Evolutionary conservation across 164 flowering plant species (phyloP), one percentile per base, ranked within the genome.

Genomic region (Kalanchoe fedtschenkoi): DNA sequence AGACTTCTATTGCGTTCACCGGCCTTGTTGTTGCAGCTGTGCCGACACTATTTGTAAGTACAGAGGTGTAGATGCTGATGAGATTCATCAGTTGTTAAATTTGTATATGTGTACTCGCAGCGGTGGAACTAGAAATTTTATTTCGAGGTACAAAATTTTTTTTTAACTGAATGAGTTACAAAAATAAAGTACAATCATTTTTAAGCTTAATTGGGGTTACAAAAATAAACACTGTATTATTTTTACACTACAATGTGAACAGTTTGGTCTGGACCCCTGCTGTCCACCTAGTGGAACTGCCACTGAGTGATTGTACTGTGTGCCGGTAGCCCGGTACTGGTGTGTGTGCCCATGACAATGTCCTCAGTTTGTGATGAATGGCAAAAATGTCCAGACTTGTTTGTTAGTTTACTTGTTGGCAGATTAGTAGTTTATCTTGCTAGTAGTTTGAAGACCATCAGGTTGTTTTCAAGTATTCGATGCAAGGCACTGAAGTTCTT

Each of bases 31-130:
- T 58, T 58, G 61, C 61, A 8, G 61, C 61, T 24, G 41, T 58
- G 14, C 61, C 61, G 6, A 58, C 61, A 58, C 28, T 58, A 19
- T 58, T 33, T 34, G 61, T 58, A 58, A 58, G 61, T 58, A n/a
- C 16, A 11, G 19, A 4, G 11, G 28, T 32, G 1, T n/a, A 14
- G 15, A 51, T 26, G 56, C 56, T 17, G 7, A 32, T 5, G n/a
- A n/a, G n/a, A n/a, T 2, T 22, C 14, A 8, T 17, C 37, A 14
- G 28, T 51, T 9, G 56, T 21, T 19, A 21, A 51, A 51, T 11
- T 14, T 28, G 24, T 21, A 6, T 51, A 5, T 21, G 14, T 22
- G 24, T 11, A 26, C 56, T 2, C n/a, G 46, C 46, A 42, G n/a
- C 46, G 46, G 14, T 42, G 14, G 8, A 39, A 8, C n/a, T n/a